Evolutionary conservation across 1,284 basidiomycete species (phyloP).

Genomic region (Austroboletus novae-zelandiae): DNA sequence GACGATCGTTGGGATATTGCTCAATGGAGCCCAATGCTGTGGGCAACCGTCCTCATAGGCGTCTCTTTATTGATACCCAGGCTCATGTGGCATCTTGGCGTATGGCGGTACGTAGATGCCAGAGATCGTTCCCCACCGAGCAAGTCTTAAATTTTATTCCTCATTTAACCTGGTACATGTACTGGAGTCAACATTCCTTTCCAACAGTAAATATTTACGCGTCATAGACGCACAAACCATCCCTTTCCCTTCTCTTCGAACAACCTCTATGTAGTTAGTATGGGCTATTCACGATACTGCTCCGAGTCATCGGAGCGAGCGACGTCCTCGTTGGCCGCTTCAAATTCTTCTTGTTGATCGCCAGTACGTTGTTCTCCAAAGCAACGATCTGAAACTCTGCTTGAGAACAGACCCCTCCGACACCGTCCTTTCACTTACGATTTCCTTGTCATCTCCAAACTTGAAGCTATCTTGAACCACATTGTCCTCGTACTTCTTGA

Average conservation of each 20-base stretch:
- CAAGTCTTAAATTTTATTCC: constrained; percentile 23
- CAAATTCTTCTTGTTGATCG: constrained; percentile 91
- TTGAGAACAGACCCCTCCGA: constrained; percentile 1
- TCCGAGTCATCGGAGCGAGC: constrained; percentile 58
- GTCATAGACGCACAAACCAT: constrained; percentile 13
- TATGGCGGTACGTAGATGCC: constrained; percentile 66
- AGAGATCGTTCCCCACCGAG: constrained; percentile 43
- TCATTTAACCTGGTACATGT: constrained; percentile 22
- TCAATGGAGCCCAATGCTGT: constrained; percentile 65
- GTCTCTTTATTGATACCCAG: constrained; percentile 64
- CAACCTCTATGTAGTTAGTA: constrained; percentile 41
- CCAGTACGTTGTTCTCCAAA: constrained; percentile 90
- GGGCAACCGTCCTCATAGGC: constrained; percentile 63
- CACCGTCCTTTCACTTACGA: constrained; percentile 53
- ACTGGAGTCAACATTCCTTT: background rate
- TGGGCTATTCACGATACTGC: constrained; percentile 68
- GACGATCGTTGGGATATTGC: constrained; percentile 59
- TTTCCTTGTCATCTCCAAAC: constrained; percentile 93
- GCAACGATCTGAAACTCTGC: constrained; percentile 74
- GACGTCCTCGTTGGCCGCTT: constrained; percentile 84
- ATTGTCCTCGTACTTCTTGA: constrained; percentile 93
- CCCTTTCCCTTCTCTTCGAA: background rate
- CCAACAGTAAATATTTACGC: background rate
- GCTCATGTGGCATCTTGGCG: constrained; percentile 66
- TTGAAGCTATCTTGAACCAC: constrained; percentile 98